Evolutionary conservation across 2,329 filamentous ascomycete genomes (phyloP).

Genomic region (Hymenoscyphus repandus): DNA sequence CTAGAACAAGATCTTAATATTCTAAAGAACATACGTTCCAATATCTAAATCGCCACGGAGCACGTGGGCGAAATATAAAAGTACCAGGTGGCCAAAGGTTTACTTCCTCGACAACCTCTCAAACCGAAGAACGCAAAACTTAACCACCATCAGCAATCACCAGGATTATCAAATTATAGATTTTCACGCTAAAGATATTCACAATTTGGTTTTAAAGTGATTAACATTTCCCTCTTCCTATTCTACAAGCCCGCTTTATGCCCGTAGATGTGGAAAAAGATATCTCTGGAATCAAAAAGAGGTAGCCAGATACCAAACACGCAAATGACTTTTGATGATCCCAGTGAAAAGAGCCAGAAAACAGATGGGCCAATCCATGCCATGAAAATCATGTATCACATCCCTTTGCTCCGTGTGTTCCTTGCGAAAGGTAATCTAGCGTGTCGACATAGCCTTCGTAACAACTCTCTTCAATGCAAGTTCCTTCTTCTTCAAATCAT

Average conservation of each 20-base stretch:
- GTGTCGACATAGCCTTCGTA: conserved; percentile 92
- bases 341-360: conserved; percentile 26
- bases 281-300: conserved; percentile 21
- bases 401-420: conserved; percentile 21
- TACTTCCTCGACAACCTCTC: no score
- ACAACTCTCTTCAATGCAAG: conserved; percentile 94
- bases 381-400: conserved; percentile 30
- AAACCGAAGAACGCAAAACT: no score
- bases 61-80: no score
- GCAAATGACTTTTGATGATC: conserved; percentile 33
- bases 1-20: no score
- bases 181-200: conserved; percentile 1
- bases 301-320: conserved; percentile 25
- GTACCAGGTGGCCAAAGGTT: no score
- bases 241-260: conserved; percentile 33
- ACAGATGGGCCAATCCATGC: conserved; percentile 30
- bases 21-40: no score
- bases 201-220: conserved; percentile 19
- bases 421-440: conserved; percentile 49
- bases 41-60: no score
- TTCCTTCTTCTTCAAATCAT: conserved; percentile 99
- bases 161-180: background rate
- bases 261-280: conserved; percentile 27
- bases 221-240: conserved; percentile 28
- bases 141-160: no score